phyloP scores from a whole-genome alignment of 768 basidiomycete species.

The Podaxis sp. region DNA sequence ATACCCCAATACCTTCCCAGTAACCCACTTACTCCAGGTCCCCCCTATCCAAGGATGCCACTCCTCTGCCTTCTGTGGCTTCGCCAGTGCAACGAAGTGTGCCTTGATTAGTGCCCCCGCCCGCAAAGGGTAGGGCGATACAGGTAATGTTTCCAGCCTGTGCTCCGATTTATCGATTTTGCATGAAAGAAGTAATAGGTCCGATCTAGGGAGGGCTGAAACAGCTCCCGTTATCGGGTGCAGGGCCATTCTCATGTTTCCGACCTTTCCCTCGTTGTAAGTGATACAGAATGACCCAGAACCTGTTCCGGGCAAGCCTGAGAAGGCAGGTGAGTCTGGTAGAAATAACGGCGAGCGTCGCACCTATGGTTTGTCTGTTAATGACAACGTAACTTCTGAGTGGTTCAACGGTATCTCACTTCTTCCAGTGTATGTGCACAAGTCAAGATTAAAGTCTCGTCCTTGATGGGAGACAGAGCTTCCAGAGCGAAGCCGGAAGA shows the following conservation, averaged over 20 bases:
- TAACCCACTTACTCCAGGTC: constrained; percentile 54
- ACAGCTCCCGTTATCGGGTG: constrained; percentile 44
- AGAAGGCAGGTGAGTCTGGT: constrained; percentile 15
- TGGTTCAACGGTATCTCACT: constrained; percentile 30
- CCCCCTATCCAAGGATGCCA: constrained; percentile 56
- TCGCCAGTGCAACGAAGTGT: constrained; percentile 51
- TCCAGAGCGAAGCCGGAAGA: constrained; percentile 61
- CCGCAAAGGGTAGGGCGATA: constrained; percentile 62
- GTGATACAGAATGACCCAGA: constrained; percentile 36
- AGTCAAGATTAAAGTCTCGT: constrained; percentile 43
- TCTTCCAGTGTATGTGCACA: constrained; percentile 68
- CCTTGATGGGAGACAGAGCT: constrained; percentile 20
- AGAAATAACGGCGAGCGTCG: constrained; percentile 28
- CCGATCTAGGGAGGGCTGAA: constrained; percentile 59
- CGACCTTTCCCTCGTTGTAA: constrained; percentile 21
- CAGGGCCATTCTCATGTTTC: constrained; percentile 11
- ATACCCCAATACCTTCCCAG: constrained; percentile 55
- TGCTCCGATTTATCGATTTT: constrained; percentile 21
- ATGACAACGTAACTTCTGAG: constrained; percentile 5
- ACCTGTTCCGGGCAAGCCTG: constrained; percentile 4
- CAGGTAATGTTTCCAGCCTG: constrained; percentile 46
- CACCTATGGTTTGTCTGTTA: constrained; percentile 21
- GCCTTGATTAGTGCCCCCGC: constrained; percentile 45
- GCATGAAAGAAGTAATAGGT: constrained; percentile 49
- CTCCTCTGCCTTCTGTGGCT: constrained; percentile 32